phyloP scores from a whole-genome alignment of 805 yeast species.

The Candida xiaguanensis region DNA sequence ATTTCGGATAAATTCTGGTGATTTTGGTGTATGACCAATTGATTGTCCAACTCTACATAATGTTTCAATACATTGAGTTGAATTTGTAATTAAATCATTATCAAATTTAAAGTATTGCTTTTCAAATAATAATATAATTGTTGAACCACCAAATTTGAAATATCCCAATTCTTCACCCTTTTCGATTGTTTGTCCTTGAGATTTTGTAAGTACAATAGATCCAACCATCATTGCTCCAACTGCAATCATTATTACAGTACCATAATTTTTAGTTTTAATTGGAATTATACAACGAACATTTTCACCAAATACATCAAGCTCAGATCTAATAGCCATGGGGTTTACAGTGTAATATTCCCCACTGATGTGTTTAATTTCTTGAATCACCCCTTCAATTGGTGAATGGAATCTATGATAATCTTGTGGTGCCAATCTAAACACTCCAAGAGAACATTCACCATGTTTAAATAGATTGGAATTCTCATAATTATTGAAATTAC shows the following conservation, averaged over 20 bases:
- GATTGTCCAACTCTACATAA: conserved; percentile 88
- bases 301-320: conserved; percentile 89
- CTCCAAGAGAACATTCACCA: conserved; percentile 57
- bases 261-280: conserved; percentile 72
- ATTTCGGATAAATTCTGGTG: conserved; percentile 47
- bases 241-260: conserved; percentile 70
- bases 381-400: conserved; percentile 75
- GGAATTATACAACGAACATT: conserved; percentile 79
- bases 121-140: conserved; percentile 67
- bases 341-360: conserved; percentile 96
- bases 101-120: conserved; percentile 55
- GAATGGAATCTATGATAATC: conserved; percentile 93
- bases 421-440: conserved; percentile 92
- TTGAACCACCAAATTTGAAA: conserved; percentile 95
- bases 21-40: conserved; percentile 66
- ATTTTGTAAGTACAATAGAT: conserved; percentile 68
- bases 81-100: conserved; percentile 66
- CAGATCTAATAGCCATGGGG: conserved; percentile 93
- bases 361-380: conserved; percentile 62
- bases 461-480: conserved; percentile 29
- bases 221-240: conserved; percentile 99
- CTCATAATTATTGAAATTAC: conserved; percentile 42
- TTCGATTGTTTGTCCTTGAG: conserved; percentile 52
- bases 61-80: conserved; percentile 71
- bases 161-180: conserved; percentile 89